A percentile compares a stretch with the other conserved stretches of the same genome.
These are phyloP conservation scores for Thielaviopsis euricoi DNA, from an alignment of 2,329 filamentous ascomycete genomes.

Conservation along the genomic window DNA sequence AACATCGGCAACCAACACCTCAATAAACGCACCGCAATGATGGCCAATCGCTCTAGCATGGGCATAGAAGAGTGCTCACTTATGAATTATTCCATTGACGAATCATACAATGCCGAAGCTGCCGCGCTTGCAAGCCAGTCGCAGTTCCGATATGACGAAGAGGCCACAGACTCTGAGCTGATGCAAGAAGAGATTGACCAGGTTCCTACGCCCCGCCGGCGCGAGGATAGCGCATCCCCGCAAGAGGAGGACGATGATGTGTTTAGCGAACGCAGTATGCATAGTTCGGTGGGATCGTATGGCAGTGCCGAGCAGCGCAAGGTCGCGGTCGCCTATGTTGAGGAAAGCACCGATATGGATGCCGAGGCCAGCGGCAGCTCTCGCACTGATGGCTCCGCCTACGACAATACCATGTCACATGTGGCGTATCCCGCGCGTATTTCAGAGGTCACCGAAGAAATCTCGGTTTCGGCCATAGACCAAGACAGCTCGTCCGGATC, in stretches of 20 bases:
- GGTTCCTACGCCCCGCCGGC: constrained; percentile 1
- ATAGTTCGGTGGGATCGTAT: constrained; percentile 39
- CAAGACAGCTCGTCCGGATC: neutral
- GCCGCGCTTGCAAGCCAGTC: neutral
- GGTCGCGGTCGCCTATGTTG: constrained; percentile 1
- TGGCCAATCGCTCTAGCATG: neutral
- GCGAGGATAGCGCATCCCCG: constrained; percentile 24
- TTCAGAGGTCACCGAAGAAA: constrained; percentile 34
- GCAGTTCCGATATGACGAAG: neutral
- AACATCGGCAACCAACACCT: neutral
- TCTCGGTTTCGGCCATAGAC: constrained; percentile 33
- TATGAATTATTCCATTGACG: constrained; percentile 10
- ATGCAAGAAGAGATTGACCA: neutral
- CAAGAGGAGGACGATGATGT: constrained; percentile 37
- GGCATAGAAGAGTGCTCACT: constrained; percentile 6
- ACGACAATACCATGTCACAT: constrained; percentile 15
- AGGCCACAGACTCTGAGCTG: constrained; percentile 2
- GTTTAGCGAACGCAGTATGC: constrained; percentile 40
- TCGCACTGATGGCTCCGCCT: constrained; percentile 12
- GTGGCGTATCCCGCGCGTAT: constrained; percentile 25
- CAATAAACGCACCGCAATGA: neutral
- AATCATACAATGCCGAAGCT: constrained; percentile 8
- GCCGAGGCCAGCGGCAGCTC: neutral
- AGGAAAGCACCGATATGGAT: neutral
- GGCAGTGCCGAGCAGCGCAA: constrained; percentile 20